phyloP scores from a whole-genome alignment of 441 rosid species.

The Breynia disticha region DNA sequence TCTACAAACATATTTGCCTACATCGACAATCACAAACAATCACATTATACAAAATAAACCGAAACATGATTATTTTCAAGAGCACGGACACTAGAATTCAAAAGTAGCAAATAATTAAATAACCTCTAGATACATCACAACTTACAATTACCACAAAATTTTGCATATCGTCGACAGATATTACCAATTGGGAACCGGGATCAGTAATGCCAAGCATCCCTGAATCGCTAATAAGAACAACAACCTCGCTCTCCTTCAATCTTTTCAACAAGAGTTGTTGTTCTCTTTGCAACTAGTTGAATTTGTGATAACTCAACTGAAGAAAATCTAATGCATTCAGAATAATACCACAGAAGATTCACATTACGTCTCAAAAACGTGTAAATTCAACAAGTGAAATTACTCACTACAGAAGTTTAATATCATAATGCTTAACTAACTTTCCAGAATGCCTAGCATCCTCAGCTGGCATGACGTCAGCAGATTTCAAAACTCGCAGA shows the following conservation, averaged over 20 bases:
- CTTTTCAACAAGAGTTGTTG: constrained; percentile 53
- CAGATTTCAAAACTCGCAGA: constrained; percentile 74
- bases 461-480: constrained; percentile 73
- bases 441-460: constrained; percentile 90
- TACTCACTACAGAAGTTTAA: constrained; percentile 73
- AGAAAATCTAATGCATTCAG: constrained; percentile 48
- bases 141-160: background rate
- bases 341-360: background rate
- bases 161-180: constrained; percentile 4
- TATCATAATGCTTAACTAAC: constrained; percentile 63
- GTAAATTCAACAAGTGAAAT: constrained; percentile 3
- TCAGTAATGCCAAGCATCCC: constrained; percentile 89
- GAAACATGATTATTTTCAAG: no score
- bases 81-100: no score
- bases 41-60: no score
- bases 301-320: constrained; percentile 92
- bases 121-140: no score
- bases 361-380: no score
- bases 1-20: constrained; percentile 67
- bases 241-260: constrained; percentile 67
- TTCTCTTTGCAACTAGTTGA: constrained; percentile 79
- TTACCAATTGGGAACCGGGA: constrained; percentile 82
- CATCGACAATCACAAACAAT: constrained; percentile 10
- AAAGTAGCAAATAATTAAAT: no score
- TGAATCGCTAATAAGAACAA: constrained; percentile 76